phyloP scores from a whole-genome alignment of 164 flowering plant genomes.

The Dillenia suffruticosa region DNA sequence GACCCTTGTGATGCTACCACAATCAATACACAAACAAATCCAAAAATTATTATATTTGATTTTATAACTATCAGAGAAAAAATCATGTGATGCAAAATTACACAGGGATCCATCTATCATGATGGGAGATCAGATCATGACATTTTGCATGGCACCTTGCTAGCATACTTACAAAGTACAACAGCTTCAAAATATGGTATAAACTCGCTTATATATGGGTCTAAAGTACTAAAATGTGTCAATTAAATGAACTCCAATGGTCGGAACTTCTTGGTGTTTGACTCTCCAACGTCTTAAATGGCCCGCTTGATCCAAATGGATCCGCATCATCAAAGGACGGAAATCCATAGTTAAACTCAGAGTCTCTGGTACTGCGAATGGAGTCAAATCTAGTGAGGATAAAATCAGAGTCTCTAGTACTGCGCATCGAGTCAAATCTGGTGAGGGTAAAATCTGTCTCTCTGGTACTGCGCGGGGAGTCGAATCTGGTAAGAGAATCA shows the following conservation, averaged over 20 bases:
- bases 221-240: too few relatives aligned
- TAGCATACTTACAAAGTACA: too few relatives aligned
- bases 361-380: constrained; percentile 39
- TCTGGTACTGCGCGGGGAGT: constrained; percentile 46
- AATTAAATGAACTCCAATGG: constrained; percentile 42
- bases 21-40: too few relatives aligned
- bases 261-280: constrained; percentile 53
- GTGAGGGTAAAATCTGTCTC: constrained; percentile 30
- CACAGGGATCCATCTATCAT: too few relatives aligned
- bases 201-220: too few relatives aligned
- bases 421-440: constrained; percentile 54
- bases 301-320: constrained; percentile 83
- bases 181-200: too few relatives aligned
- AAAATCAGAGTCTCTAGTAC: constrained; percentile 30
- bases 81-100: too few relatives aligned
- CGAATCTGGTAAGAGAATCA: constrained; percentile 45
- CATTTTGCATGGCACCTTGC: too few relatives aligned
- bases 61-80: too few relatives aligned
- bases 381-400: constrained; percentile 55
- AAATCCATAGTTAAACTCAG: constrained; percentile 23
- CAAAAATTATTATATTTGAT: too few relatives aligned
- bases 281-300: constrained; percentile 55
- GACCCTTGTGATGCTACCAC: too few relatives aligned
- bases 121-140: too few relatives aligned
- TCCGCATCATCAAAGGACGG: constrained; percentile 79